Percentiles rank a stretch among this genome's conserved stretches.
Evolutionary conservation across 148 eudicot species (phyloP).

Genomic region (Cornus suecica): DNA sequence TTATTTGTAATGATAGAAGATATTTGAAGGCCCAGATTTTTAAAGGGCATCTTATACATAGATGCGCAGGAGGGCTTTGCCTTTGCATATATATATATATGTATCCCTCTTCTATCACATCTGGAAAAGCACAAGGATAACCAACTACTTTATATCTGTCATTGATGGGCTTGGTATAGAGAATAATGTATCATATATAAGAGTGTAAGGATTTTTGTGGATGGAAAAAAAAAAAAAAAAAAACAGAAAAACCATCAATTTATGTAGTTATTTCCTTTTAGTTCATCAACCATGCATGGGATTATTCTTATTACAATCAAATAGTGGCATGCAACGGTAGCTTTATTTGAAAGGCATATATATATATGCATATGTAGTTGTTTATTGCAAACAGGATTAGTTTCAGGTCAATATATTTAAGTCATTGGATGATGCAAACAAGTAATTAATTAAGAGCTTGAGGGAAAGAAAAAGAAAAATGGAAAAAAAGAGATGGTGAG

Average conservation of each 20-base stretch:
- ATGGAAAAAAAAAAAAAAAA: no score
- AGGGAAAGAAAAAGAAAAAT: no score
- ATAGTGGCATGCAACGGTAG: not conserved
- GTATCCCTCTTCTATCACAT: no score
- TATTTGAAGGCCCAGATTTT: not conserved
- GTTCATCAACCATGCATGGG: not conserved
- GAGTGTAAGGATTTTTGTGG: not conserved
- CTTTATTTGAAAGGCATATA: no score
- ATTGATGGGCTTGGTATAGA: not conserved
- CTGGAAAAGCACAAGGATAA: no score
- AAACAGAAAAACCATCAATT: no score
- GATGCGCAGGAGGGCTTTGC: no score
- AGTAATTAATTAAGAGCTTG: not conserved
- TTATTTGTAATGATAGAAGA: not conserved
- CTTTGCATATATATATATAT: no score
- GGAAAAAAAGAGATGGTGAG: no score
- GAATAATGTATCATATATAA: no score
- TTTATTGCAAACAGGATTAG: not conserved
- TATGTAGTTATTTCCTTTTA: no score
- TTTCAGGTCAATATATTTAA: not conserved
- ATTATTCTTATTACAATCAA: not conserved
- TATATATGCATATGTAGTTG: no score
- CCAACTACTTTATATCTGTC: not conserved
- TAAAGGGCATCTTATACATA: not conserved
- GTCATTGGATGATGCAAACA: not conserved